Conservation (phyloP, 371 early-diverging fungal species). For the Mortierella sp. region DNA sequence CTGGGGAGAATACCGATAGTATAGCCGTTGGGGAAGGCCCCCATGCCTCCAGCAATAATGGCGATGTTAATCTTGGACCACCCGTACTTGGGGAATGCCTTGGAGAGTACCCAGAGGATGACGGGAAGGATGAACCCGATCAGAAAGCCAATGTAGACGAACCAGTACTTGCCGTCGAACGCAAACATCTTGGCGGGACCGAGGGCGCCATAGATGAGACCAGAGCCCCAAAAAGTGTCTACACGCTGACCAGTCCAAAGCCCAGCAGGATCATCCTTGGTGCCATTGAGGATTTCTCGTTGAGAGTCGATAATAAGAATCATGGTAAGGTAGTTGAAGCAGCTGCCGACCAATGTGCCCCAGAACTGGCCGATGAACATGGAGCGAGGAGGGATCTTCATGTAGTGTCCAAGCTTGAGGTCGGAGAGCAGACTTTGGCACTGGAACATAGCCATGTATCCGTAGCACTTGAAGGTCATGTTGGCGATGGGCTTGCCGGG, state of each 20-base stretch:
- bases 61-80: conserved; percentile 62
- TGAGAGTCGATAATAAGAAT: conserved; percentile 61
- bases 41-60: conserved; percentile 64
- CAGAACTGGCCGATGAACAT: conserved; percentile 72
- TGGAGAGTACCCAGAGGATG: conserved; percentile 64
- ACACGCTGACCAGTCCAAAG: conserved; percentile 69
- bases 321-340: conserved; percentile 67
- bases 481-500: conserved; percentile 77
- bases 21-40: conserved; percentile 62
- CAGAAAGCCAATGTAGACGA: conserved; percentile 62
- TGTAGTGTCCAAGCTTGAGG: conserved; percentile 81
- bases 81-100: conserved; percentile 46
- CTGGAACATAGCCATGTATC: conserved; percentile 61
- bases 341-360: conserved; percentile 70
- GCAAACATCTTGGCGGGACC: conserved; percentile 68
- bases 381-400: conserved; percentile 80
- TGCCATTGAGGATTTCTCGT: conserved; percentile 45
- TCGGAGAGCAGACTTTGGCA: conserved; percentile 63
- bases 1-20: conserved; percentile 61
- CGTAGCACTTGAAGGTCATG: conserved; percentile 64
- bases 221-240: conserved; percentile 70
- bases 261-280: conserved; percentile 58
- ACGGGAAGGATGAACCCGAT: conserved; percentile 64
- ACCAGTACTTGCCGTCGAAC: conserved; percentile 59
- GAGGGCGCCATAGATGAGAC: conserved; percentile 76